Evolutionary conservation across 2,329 filamentous ascomycete genomes (phyloP), one percentile per base, ranked within the genome.

Genomic region (Epichloe aotearoae): DNA sequence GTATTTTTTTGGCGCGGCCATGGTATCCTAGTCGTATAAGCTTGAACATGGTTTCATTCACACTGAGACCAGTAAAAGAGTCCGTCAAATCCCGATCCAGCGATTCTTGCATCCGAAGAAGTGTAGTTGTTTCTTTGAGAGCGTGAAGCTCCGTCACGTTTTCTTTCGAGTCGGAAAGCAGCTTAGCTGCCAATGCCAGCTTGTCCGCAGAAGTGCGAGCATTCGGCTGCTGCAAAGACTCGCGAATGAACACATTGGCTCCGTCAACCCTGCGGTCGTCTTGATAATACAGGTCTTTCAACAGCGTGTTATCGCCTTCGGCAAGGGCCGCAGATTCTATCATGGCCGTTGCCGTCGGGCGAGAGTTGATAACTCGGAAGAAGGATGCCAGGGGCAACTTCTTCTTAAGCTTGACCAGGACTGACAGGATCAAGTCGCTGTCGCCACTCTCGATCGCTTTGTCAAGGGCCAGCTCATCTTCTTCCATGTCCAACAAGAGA

Each of bases 201-300:
- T 96, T 97, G 65, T 97, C 93, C 1, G 79, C 77, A 5, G 86
- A 78, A 1, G 82, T 83, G 36, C 82, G 76, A 26, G 82, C 73
- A 55, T 86, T 82, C 1, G 81, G 75, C 61, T 93, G 86, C 4
- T 76, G 70, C 7, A 98, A 73, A 1, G 90, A 87, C 67, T 98
- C 91, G 19, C 82, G 80, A 14, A 98, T 73, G 53, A 97, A 86
- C 2, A 98, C 81, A 52, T 88, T 86, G 0, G 91, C 86, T 3
- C 93, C 89, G 56, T 97, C 93, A 5, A 89, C 73, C 3, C 90
- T 81, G 5, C 91, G 82, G 64, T 98, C 93, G 60, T 97, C 93
- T 69, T 97, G 93, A 64, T 98, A 98, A 70, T 93, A 98, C 3
- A 98, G 73, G 62, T 97, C 93, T 62, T 97, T 98, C 26, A 98